Base-by-base conservation (phyloP, 345 rosid genomes). In the Carallia brachiata region DNA sequence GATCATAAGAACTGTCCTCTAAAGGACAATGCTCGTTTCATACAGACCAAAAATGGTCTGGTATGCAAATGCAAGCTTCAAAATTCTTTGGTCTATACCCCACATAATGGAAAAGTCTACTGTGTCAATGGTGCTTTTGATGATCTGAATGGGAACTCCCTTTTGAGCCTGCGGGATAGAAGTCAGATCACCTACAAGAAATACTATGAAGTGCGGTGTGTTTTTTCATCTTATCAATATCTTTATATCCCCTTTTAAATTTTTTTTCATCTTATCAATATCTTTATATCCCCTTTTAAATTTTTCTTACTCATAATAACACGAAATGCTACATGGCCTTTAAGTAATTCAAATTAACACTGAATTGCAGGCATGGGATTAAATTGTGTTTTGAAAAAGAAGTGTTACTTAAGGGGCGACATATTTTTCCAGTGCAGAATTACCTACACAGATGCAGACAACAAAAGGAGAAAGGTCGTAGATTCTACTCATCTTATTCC, bases 31-130 rank as follows among this genome's bases (percentile, higher is more conserved):
- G 78, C 75, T 69, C 68, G 61, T 68, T 10, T 58, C 63, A 54
- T 91, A 31, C 82, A 71, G 56, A 85, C 93, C 50, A 83, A 82
- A 77, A 73, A 70, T 36, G 95, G 92, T 56, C 70, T 31, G 7
- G 71, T 79, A 55, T 88, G 90, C 76, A 37, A 78, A 17, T 88
- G 97, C 73, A 44, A 47, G 64, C 71, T 89, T 67, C 68, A 76
- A 72, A 77, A 90, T 71, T 89, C 92, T 13, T 69, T 95, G 79
- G 90, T 90, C 31, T 83, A 17, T 77, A 87, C 99, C 1, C 97
- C 99, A 5, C 97, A 95, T 66, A 95, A 78, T 56, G 90, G 86
- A 55, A 62, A 50, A 0, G 23, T 87, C 19, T 95, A 92, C 74
- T 90, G 86, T 73, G 77, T 89, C 37, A 69, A 70, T 4, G 92